Conservation (phyloP, 345 rosid species). For the Citrus trifoliata region DNA sequence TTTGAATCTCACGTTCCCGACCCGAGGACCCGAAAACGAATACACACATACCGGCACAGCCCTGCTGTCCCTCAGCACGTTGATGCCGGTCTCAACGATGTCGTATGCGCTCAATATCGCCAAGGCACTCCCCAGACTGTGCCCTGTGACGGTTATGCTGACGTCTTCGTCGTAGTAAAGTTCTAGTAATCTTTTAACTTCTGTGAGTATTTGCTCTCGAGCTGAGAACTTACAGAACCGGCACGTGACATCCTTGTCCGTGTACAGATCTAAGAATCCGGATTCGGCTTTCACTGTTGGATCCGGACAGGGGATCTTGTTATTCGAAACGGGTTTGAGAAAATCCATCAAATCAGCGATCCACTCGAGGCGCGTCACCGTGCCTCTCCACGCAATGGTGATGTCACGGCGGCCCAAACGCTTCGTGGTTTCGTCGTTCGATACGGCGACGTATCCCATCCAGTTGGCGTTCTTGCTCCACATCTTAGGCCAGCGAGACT, state of each 20-base stretch:
- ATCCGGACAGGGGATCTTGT: constrained; percentile 66
- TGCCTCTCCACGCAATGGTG: constrained; percentile 73
- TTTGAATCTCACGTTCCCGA: constrained; percentile 68
- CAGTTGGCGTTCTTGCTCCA: constrained; percentile 88
- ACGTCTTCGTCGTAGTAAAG: constrained; percentile 41
- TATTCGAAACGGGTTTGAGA: constrained; percentile 43
- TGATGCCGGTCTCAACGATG: constrained; percentile 58
- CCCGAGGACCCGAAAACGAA: constrained; percentile 72
- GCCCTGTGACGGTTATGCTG: constrained; percentile 81
- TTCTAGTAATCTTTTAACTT: constrained; percentile 51
- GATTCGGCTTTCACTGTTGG: constrained; percentile 68
- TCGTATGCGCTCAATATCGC: constrained; percentile 79
- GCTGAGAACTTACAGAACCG: constrained; percentile 64
- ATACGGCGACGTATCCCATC: constrained; percentile 85
- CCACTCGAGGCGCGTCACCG: constrained; percentile 79
- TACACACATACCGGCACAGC: constrained; percentile 51
- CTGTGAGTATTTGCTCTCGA: constrained; percentile 62
- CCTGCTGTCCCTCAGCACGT: constrained; percentile 31
- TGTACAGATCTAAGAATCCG: constrained; percentile 80
- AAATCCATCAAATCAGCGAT: constrained; percentile 71
- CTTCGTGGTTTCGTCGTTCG: constrained; percentile 42
- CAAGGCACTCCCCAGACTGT: constrained; percentile 77
- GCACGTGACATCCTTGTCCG: constrained; percentile 58
- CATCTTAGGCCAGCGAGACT: constrained; percentile 78
- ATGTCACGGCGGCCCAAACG: constrained; percentile 76